Percentiles rank a stretch among this genome's conserved stretches.
Conservation (phyloP, 2,329 filamentous ascomycete species). For the Sporothrix mexicana region DNA sequence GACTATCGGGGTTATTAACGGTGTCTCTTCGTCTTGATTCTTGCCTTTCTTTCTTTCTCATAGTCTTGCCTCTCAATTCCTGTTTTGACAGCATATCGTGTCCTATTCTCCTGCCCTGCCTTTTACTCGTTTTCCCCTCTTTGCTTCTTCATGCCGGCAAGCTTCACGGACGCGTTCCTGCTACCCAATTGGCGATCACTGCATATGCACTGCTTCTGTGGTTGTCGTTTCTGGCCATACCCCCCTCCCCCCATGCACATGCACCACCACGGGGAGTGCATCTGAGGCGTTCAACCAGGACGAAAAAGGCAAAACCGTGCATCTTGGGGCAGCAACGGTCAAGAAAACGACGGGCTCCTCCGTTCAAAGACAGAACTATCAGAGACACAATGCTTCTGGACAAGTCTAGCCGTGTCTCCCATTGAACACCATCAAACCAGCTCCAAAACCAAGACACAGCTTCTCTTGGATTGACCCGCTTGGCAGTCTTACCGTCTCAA, state of each 20-base stretch:
- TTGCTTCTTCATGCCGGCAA: constrained; percentile 11
- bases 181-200: constrained; percentile 44
- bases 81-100: neutral
- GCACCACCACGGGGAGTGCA: constrained; percentile 34
- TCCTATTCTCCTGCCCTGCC: neutral
- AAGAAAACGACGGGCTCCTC: neutral
- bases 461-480: constrained; percentile 15
- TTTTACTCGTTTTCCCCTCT: neutral
- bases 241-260: constrained; percentile 30
- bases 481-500: constrained; percentile 11
- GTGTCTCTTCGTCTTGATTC: neutral
- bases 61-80: neutral
- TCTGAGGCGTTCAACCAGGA: constrained; percentile 25
- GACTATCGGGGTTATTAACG: neutral
- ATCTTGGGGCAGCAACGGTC: neutral
- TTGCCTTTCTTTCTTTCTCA: neutral
- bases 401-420: neutral
- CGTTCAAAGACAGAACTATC: neutral
- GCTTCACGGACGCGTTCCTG: constrained; percentile 32
- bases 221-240: constrained; percentile 11
- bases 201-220: constrained; percentile 46
- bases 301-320: constrained; percentile 16
- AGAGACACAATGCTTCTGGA: neutral
- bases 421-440: neutral
- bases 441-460: constrained; percentile 4